Conservation (phyloP, 345 rosid species). For the Salix koriyanagi region DNA sequence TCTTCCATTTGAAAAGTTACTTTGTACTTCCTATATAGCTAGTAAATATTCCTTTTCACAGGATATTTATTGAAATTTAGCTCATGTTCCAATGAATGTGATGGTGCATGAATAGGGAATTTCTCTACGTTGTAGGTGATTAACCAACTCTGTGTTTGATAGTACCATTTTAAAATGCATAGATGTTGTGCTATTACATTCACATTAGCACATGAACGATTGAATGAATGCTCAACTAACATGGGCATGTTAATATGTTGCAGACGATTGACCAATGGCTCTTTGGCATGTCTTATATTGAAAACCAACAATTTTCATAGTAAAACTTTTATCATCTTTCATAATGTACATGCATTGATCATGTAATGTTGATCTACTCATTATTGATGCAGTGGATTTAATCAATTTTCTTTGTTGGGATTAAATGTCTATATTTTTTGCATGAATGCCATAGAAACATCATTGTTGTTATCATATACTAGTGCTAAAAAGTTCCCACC, state of each 20-base stretch:
- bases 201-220: background rate
- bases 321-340: no score
- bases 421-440: no score
- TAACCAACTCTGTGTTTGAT: background rate
- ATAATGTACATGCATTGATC: background rate
- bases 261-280: background rate
- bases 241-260: background rate
- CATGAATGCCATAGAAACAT: no score
- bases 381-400: background rate
- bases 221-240: background rate
- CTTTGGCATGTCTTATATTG: background rate
- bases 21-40: no score
- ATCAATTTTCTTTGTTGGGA: background rate
- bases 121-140: background rate
- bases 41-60: no score
- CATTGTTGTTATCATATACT: no score
- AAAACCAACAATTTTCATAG: no score
- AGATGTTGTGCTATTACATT: background rate
- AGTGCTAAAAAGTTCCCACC: background rate
- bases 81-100: background rate
- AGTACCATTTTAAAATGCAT: no score
- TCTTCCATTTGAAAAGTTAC: no score
- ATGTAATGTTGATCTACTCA: background rate
- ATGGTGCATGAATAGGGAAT: background rate
- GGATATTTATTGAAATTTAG: no score